phyloP scores from a whole-genome alignment of 805 yeast genomes.

The Phaffomyces antillensis region DNA sequence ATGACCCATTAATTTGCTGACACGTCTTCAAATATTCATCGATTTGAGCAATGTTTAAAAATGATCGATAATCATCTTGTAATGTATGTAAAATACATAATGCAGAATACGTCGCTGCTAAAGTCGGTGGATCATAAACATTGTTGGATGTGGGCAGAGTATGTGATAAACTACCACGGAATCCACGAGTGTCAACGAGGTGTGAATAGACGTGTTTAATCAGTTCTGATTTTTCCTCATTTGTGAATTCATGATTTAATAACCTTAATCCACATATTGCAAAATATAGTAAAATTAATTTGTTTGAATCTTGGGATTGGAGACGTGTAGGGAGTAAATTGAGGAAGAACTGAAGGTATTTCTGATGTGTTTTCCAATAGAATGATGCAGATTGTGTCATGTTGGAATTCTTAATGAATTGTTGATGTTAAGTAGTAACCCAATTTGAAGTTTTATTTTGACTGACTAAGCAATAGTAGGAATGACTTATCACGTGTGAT shows the following conservation, averaged over 20 bases:
- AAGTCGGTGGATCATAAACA: constrained; percentile 51
- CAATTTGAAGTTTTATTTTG: too few species aligned
- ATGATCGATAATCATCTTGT: constrained; percentile 29
- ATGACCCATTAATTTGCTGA: constrained; percentile 55
- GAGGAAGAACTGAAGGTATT: constrained; percentile 46
- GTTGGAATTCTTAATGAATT: too few species aligned
- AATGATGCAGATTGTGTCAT: neutral
- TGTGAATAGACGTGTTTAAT: constrained; percentile 41
- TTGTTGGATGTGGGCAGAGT: constrained; percentile 10
- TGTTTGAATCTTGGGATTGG: constrained; percentile 63
- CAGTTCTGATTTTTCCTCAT: constrained; percentile 25
- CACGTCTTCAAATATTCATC: constrained; percentile 50
- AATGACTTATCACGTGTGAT: too few species aligned
- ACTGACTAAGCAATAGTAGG: too few species aligned
- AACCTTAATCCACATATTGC: constrained; percentile 46
- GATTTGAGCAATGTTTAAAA: constrained; percentile 36
- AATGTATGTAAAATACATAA: constrained; percentile 49
- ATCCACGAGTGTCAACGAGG: constrained; percentile 38
- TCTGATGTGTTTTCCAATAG: constrained; percentile 2
- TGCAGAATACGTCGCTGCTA: constrained; percentile 75
- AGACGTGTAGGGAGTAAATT: constrained; percentile 45
- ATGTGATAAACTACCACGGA: constrained; percentile 52
- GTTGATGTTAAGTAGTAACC: too few species aligned
- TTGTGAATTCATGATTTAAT: constrained; percentile 21
- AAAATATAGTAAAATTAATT: constrained; percentile 64